Evolutionary conservation across 164 flowering plant genomes (phyloP).

Genomic region (Dillenia suffruticosa): DNA sequence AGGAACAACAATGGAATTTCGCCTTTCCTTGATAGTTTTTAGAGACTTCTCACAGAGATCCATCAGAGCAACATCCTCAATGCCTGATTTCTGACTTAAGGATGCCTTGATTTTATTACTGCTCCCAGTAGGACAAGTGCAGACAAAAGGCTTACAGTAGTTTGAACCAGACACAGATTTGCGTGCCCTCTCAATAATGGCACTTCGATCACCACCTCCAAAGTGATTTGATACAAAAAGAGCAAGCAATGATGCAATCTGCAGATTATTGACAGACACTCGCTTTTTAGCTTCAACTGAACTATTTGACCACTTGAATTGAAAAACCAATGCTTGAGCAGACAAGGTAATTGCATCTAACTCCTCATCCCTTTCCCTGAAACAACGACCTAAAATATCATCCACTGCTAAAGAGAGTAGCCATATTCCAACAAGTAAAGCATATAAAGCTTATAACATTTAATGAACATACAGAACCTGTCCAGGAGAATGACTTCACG

Average conservation of each 20-base stretch:
- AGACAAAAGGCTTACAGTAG: conserved; percentile 76
- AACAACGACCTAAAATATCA: conserved; percentile 1
- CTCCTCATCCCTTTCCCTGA: conserved; percentile 73
- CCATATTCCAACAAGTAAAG: neutral
- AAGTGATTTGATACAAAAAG: conserved; percentile 91
- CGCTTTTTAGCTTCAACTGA: conserved; percentile 20
- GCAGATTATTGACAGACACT: conserved; percentile 40
- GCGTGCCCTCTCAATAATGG: conserved; percentile 43
- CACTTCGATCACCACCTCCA: conserved; percentile 85
- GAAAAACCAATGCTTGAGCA: conserved; percentile 60
- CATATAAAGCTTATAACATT: neutral
- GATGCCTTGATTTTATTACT: conserved; percentile 15
- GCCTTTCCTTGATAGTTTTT: conserved; percentile 48
- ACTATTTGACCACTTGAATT: conserved; percentile 39
- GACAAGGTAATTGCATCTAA: conserved; percentile 63
- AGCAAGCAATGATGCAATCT: conserved; percentile 80
- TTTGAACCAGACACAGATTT: conserved; percentile 76
- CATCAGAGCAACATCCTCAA: conserved; percentile 42
- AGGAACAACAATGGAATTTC: conserved; percentile 78
- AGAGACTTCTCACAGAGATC: conserved; percentile 82
- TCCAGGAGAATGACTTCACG: conserved; percentile 95
- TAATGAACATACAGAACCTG: conserved; percentile 40
- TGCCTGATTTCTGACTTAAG: conserved; percentile 15
- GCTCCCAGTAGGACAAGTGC: conserved; percentile 81
- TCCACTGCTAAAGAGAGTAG: neutral